phyloP scores from a whole-genome alignment of 1,139 yeast genomes.

The Geotrichum australiense region DNA sequence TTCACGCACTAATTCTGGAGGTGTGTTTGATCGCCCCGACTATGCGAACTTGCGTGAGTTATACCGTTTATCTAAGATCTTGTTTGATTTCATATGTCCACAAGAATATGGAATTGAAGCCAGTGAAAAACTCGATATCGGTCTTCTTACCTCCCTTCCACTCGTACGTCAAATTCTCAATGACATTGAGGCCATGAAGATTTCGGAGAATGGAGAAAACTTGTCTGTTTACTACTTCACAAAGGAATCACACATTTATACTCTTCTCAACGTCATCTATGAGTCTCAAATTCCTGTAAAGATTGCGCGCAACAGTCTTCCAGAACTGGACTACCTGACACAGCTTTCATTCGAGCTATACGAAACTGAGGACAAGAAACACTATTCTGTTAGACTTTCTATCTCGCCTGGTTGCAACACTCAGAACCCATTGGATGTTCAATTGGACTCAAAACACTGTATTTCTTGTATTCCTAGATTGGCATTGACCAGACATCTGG shows the following conservation, averaged over 20 bases:
- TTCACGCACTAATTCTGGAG: slow-evolving; percentile 14
- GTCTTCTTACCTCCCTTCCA: slow-evolving; percentile 88
- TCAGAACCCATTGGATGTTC: slow-evolving; percentile 94
- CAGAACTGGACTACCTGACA: slow-evolving; percentile 91
- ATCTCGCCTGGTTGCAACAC: slow-evolving; percentile 98
- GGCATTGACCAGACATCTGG: slow-evolving; percentile 85
- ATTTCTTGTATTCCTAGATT: slow-evolving; percentile 92
- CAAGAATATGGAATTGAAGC: slow-evolving; percentile 98
- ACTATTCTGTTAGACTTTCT: slow-evolving; percentile 75
- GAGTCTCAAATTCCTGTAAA: slow-evolving; percentile 95
- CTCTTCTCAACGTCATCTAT: slow-evolving; percentile 80
- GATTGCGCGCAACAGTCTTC: slow-evolving; percentile 88
- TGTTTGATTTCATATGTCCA: slow-evolving; percentile 96
- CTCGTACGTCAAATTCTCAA: slow-evolving; percentile 79
- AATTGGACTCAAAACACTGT: slow-evolving; percentile 91
- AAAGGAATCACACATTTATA: slow-evolving; percentile 94
- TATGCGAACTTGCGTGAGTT: slow-evolving; percentile 79
- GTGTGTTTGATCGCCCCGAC: slow-evolving; percentile 69
- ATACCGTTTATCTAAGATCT: slow-evolving; percentile 81
- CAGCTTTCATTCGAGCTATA: slow-evolving; percentile 92
- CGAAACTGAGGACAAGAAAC: slow-evolving; percentile 61
- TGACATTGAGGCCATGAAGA: slow-evolving; percentile 75
- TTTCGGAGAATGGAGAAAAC: slow-evolving; percentile 54
- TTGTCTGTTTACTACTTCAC: slow-evolving; percentile 89
- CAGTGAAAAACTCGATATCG: slow-evolving; percentile 92